These are phyloP conservation scores for Neoarthrinium moseri DNA, from an alignment of 2,329 filamentous ascomycete species.

Conservation along the genomic window DNA sequence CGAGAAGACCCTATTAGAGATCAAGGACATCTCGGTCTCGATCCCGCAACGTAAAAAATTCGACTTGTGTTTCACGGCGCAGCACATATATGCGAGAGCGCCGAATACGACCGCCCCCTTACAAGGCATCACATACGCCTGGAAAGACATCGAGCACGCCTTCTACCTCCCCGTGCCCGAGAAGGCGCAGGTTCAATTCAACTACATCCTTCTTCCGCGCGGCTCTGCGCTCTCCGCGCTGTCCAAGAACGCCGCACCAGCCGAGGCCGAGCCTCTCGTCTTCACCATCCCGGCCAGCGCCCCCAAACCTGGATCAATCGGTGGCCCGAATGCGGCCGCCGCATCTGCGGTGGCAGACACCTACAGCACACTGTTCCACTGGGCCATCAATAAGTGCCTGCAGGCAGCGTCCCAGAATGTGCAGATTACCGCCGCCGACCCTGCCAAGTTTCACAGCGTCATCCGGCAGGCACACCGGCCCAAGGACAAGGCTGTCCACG, in stretches of 20 bases:
- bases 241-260: constrained; percentile 36
- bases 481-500: constrained; percentile 62
- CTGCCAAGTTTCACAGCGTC: constrained; percentile 56
- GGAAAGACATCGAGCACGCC: constrained; percentile 62
- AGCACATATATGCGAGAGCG: constrained; percentile 56
- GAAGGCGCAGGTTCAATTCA: constrained; percentile 64
- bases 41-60: constrained; percentile 69
- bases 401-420: constrained; percentile 46
- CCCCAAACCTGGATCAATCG: constrained; percentile 59
- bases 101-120: constrained; percentile 51
- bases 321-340: constrained; percentile 45
- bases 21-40: constrained; percentile 67
- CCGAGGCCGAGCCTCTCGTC: constrained; percentile 55
- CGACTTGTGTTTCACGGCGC: constrained; percentile 60
- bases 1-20: constrained; percentile 55
- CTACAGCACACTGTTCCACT: constrained; percentile 59
- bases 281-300: constrained; percentile 61
- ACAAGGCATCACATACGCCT: constrained; percentile 55
- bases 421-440: constrained; percentile 51
- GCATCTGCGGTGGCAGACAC: constrained; percentile 57
- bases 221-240: constrained; percentile 49
- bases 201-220: constrained; percentile 62
- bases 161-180: constrained; percentile 66
- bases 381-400: constrained; percentile 55
- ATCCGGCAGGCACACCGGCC: constrained; percentile 58